Percentiles rank a stretch among this genome's conserved stretches.
These are phyloP conservation scores for Suhomyces wounanorum DNA, from an alignment of 1,139 yeast genomes.

Conservation along the genomic window DNA sequence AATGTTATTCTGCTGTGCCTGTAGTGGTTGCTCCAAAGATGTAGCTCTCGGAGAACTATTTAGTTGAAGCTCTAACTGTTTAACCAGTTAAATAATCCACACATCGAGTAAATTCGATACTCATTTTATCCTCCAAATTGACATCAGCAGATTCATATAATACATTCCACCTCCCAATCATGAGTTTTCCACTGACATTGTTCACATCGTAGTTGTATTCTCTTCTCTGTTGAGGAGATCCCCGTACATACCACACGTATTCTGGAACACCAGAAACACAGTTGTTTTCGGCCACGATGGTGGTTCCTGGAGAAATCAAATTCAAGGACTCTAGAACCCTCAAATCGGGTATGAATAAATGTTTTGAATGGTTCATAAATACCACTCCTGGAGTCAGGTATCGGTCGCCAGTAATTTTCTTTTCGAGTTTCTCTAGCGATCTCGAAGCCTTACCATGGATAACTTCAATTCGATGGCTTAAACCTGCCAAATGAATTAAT, in stretches of 20 bases:
- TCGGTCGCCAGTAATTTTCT: conserved; percentile 16
- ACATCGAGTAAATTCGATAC: conserved; percentile 31
- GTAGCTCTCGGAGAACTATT: no score
- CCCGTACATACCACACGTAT: conserved; percentile 40
- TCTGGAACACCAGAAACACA: conserved; percentile 41
- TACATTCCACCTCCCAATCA: conserved; percentile 47
- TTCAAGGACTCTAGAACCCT: conserved; percentile 44
- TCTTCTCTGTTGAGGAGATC: conserved; percentile 40
- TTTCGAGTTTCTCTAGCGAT: conserved; percentile 30
- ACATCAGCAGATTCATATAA: conserved; percentile 37
- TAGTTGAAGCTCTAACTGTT: no score
- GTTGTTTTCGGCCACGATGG: conserved; percentile 45
- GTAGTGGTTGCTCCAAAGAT: no score
- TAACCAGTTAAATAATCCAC: conserved; percentile 11
- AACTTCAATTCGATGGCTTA: conserved; percentile 33
- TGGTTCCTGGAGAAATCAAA: conserved; percentile 42
- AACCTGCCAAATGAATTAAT: conserved; percentile 41
- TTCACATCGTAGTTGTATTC: conserved; percentile 25
- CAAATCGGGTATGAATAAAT: conserved; percentile 43
- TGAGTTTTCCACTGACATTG: conserved; percentile 33
- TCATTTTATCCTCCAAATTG: conserved; percentile 23
- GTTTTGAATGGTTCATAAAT: conserved; percentile 47
- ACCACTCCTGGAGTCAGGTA: conserved; percentile 32
- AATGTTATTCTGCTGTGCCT: no score
- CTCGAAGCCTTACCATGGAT: conserved; percentile 40